Evolutionary conservation across 805 yeast genomes (phyloP).

Genomic region (Barnettozyma pratensis): DNA sequence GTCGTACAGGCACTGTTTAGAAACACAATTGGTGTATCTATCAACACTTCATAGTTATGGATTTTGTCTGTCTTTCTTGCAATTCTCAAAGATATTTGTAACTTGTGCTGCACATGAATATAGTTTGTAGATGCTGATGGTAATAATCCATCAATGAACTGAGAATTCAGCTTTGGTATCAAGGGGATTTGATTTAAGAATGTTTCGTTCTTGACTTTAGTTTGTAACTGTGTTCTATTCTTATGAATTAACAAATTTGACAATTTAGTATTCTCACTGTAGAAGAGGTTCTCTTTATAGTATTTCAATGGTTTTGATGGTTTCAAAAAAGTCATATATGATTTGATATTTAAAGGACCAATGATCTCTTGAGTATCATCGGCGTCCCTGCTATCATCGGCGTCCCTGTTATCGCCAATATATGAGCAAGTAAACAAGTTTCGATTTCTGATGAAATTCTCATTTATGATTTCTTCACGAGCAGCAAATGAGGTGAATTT

Average conservation of each 20-base stretch:
- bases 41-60: slow-evolving; percentile 77
- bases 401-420: slow-evolving; percentile 24
- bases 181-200: slow-evolving; percentile 8
- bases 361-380: slow-evolving; percentile 19
- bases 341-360: slow-evolving; percentile 16
- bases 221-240: slow-evolving; percentile 8
- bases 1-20: slow-evolving; percentile 38
- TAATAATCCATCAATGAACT: slow-evolving; percentile 16
- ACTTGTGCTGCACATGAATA: slow-evolving; percentile 57
- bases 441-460: slow-evolving; percentile 47
- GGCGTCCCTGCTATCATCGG: slow-evolving; percentile 25
- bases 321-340: slow-evolving; percentile 18
- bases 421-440: slow-evolving; percentile 57
- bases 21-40: slow-evolving; percentile 66
- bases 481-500: slow-evolving; percentile 38
- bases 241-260: slow-evolving; percentile 6
- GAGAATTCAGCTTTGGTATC: slow-evolving; percentile 9
- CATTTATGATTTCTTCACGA: slow-evolving; percentile 51
- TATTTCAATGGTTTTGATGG: slow-evolving; percentile 12
- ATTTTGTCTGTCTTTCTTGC: slow-evolving; percentile 48
- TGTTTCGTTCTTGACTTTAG: slow-evolving; percentile 12
- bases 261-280: neutral
- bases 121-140: slow-evolving; percentile 62
- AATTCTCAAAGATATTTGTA: slow-evolving; percentile 66
- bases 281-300: slow-evolving; percentile 5